These are phyloP conservation scores for Backusella tarrabulga DNA, from an alignment of 192 early-diverging fungal species.

Conservation along the genomic window DNA sequence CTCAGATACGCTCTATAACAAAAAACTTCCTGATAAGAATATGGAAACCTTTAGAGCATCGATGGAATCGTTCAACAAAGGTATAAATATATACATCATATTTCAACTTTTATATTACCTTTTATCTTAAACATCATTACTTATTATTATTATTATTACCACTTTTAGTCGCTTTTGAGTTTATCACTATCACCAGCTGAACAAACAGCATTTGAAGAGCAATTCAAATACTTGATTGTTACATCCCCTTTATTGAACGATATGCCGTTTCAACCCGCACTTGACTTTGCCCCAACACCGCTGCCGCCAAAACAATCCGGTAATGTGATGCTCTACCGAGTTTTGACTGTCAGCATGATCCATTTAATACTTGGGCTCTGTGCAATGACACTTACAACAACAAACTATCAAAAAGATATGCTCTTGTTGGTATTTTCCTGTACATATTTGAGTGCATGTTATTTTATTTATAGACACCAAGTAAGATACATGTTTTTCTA, in stretches of 20 bases:
- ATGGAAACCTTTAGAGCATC: not conserved
- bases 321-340: not conserved
- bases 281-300: not conserved
- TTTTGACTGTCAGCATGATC: not conserved
- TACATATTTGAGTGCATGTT: conserved; percentile 7
- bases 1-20: not conserved
- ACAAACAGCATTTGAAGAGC: conserved; percentile 56
- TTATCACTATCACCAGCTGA: conserved; percentile 44
- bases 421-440: conserved; percentile 32
- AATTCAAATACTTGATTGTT: conserved; percentile 57
- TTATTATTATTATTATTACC: not conserved
- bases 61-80: not conserved
- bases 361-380: not conserved
- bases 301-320: not conserved
- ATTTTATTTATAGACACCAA: conserved; percentile 1
- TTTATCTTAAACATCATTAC: no score
- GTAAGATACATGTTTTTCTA: not conserved
- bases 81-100: not conserved
- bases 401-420: conserved; percentile 35
- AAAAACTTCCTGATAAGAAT: not conserved
- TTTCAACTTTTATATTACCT: not conserved
- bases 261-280: not conserved
- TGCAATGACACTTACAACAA: not conserved
- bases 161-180: conserved; percentile 38
- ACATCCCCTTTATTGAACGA: conserved; percentile 54